Evolutionary conservation across 768 basidiomycete species (phyloP).

Genomic region (Dendrothele bispora): DNA sequence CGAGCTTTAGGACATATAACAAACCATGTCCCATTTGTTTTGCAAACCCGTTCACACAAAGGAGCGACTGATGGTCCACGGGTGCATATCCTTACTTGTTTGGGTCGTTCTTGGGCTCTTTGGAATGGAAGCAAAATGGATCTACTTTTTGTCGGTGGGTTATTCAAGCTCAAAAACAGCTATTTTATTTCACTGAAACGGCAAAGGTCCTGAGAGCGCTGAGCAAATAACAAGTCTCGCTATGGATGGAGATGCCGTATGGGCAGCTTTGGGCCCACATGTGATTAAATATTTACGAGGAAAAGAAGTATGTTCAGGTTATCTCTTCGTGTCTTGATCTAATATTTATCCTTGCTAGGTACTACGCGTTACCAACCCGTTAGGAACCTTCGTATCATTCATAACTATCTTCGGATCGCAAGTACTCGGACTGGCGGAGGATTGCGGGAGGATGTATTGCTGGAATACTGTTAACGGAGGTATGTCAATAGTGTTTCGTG

Average conservation of each 20-base stretch:
- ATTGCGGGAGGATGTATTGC: constrained; percentile 71
- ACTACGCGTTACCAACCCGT: constrained; percentile 59
- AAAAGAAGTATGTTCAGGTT: constrained; percentile 63
- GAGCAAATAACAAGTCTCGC: constrained; percentile 73
- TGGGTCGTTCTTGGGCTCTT: constrained; percentile 89
- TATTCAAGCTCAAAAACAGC: constrained; percentile 9
- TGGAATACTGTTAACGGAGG: constrained; percentile 73
- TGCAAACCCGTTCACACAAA: constrained; percentile 84
- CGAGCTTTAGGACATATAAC: constrained; percentile 94
- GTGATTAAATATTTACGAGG: constrained; percentile 83
- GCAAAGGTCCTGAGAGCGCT: constrained; percentile 77
- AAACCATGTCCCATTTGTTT: constrained; percentile 83
- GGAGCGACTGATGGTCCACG: constrained; percentile 83
- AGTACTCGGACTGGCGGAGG: constrained; percentile 76
- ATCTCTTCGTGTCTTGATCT: not conserved
- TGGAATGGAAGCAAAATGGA: constrained; percentile 97
- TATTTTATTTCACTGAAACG: constrained; percentile 3
- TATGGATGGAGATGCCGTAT: constrained; percentile 86
- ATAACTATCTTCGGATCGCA: constrained; percentile 81
- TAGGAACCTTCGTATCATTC: constrained; percentile 57
- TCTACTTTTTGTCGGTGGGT: constrained; percentile 90
- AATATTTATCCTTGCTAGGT: constrained; percentile 40
- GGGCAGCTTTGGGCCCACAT: constrained; percentile 69
- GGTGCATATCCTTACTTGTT: constrained; percentile 81
- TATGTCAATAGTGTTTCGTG: too few relatives aligned